Evolutionary conservation across 345 rosid genomes (phyloP).

Genomic region (Cardamine occulta): DNA sequence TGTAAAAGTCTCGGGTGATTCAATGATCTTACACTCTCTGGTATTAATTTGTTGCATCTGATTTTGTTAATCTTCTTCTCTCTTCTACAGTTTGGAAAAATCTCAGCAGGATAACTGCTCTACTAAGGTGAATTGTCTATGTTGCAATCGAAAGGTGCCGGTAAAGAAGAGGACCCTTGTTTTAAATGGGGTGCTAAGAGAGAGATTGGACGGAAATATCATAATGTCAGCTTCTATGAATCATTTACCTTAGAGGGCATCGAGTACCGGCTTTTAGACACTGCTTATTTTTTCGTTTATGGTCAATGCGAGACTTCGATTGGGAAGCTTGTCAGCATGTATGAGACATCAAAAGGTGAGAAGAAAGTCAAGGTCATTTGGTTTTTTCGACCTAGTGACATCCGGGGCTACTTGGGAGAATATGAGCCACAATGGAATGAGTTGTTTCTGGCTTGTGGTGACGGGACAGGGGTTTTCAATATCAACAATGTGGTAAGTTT

Average conservation of each 20-base stretch:
- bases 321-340: conserved; percentile 60
- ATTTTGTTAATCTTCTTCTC: background rate
- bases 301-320: conserved; percentile 46
- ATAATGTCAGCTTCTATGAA: conserved; percentile 41
- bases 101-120: conserved; percentile 2
- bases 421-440: conserved; percentile 59
- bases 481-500: conserved; percentile 51
- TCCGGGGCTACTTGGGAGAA: conserved; percentile 46
- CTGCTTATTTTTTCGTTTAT: conserved; percentile 37
- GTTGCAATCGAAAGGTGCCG: conserved; percentile 29
- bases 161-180: background rate
- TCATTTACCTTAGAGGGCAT: conserved; percentile 50
- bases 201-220: conserved; percentile 34
- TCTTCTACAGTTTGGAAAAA: conserved; percentile 11
- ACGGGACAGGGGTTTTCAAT: conserved; percentile 49
- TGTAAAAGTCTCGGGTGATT: background rate
- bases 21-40: background rate
- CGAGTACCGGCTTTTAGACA: conserved; percentile 54
- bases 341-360: conserved; percentile 46
- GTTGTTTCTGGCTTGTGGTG: conserved; percentile 67
- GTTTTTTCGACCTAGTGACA: conserved; percentile 62
- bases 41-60: background rate
- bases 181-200: conserved; percentile 54
- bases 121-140: conserved; percentile 26
- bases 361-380: conserved; percentile 58